Base-by-base conservation (phyloP, 495 filamentous ascomycete genomes). In the Terfezia claveryi region DNA sequence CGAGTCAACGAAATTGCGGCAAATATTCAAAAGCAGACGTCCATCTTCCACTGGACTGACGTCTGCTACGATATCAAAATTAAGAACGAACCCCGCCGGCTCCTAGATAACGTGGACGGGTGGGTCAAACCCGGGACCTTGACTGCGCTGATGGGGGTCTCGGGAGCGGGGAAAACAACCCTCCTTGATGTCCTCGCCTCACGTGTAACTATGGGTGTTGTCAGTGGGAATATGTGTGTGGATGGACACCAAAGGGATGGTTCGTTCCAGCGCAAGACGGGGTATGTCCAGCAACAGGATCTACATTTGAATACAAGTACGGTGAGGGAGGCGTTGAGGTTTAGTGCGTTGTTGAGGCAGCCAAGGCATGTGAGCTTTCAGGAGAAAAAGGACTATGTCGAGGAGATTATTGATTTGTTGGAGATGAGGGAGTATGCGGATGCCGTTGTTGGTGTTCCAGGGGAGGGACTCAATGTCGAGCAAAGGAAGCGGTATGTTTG, bases 201-300 rank as follows among this genome's bases (percentile, higher is more conserved):
- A 59, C 76, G 81, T 16, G 77, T 82, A 61, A 74, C 69, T 49
- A 75, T 74, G 59, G 81, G 80, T 46, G 70, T 79, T 8, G 70
- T 79, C 36, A 67, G 64, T 4, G 79, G 79, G 10, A 69, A 76
- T 17, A 75, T 81, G 68, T 68, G 80, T 10, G 77, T 83, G 9
- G 76, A 85, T 57, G 81, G 81, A 9, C 74, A 73, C 23, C 64
- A 71, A 3, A 70, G 81, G 1, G 74, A 92, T 62, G 71, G 75
- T 16, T 85, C 83, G 0, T 94, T 94, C 74, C 86, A 91, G 64
- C 81, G 87, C 37, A 91, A 91, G 71, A 94, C 87, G 3, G 88
- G 88, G 27, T 96, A 94, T 61, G 89, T 91, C 17, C 86, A 96
- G 62, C 89, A 96, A 66, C 87, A 93, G 68, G 89, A 96, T 76